phyloP scores from a whole-genome alignment of 805 yeast species.

The Candida adriatica region DNA sequence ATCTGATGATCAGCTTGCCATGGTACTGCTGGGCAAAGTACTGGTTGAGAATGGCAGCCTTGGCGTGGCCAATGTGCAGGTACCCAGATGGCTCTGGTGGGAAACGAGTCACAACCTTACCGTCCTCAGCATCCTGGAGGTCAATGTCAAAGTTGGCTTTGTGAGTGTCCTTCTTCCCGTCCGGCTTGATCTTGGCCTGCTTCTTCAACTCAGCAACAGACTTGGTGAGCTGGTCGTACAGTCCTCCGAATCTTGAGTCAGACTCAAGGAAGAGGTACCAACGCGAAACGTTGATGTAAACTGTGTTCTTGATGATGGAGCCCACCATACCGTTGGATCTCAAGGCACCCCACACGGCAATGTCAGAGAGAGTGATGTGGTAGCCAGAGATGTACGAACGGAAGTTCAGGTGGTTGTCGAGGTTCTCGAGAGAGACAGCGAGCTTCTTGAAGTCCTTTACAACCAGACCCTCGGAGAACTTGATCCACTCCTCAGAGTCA shows the following conservation, averaged over 20 bases:
- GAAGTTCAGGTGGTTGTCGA: slow-evolving; percentile 80
- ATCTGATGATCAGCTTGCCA: slow-evolving; percentile 93
- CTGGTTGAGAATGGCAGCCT: slow-evolving; percentile 94
- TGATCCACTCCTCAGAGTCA: slow-evolving; percentile 54
- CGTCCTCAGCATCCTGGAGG: slow-evolving; percentile 83
- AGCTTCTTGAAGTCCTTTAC: slow-evolving; percentile 87
- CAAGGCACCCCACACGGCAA: slow-evolving; percentile 88
- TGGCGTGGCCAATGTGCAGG: slow-evolving; percentile 98
- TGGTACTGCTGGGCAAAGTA: slow-evolving; percentile 94
- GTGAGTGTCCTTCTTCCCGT: slow-evolving; percentile 64
- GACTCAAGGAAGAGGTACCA: slow-evolving; percentile 81
- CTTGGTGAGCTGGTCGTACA: slow-evolving; percentile 60
- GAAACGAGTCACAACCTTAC: slow-evolving; percentile 96
- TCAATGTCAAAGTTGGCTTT: slow-evolving; percentile 95
- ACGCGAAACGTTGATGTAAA: slow-evolving; percentile 81
- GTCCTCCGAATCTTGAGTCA: slow-evolving; percentile 59
- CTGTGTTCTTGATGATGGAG: slow-evolving; percentile 78
- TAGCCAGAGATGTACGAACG: slow-evolving; percentile 73
- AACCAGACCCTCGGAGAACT: slow-evolving; percentile 60
- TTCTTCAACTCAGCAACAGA: slow-evolving; percentile 71
- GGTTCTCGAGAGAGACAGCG: slow-evolving; percentile 65
- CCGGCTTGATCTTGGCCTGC: slow-evolving; percentile 43
- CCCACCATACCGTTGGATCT: slow-evolving; percentile 93
- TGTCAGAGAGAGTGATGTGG: slow-evolving; percentile 67
- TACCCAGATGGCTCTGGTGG: slow-evolving; percentile 99